Evolutionary conservation across 306 rosid species (phyloP).

Genomic region (Luffa acutangula): DNA sequence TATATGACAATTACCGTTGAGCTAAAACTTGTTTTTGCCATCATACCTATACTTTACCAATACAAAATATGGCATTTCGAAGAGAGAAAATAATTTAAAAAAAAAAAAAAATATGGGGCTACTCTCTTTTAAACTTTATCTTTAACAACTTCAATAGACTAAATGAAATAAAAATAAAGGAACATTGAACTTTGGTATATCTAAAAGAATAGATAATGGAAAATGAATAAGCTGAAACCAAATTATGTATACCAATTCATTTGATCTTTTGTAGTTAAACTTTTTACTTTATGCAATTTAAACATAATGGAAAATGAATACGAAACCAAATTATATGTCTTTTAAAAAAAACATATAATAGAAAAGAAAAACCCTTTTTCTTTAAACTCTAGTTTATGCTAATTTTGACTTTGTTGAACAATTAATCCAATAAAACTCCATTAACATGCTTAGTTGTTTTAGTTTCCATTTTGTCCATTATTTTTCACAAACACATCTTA

Average conservation of each 20-base stretch:
- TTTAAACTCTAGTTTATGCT: background rate
- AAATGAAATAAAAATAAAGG: background rate
- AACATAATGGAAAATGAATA: background rate
- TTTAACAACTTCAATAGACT: background rate
- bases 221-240: background rate
- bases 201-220: background rate
- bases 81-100: too few species aligned
- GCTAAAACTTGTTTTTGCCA: too few species aligned
- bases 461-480: background rate
- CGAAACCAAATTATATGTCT: background rate
- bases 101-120: too few species aligned
- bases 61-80: too few species aligned
- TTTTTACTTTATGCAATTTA: background rate
- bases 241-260: background rate
- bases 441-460: background rate
- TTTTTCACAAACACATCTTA: background rate
- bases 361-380: background rate
- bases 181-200: background rate
- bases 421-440: background rate
- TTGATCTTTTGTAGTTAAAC: background rate
- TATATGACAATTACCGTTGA: too few species aligned
- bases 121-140: background rate
- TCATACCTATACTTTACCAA: too few species aligned
- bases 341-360: background rate
- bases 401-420: background rate